Evolutionary conservation across 2,329 filamentous ascomycete species (phyloP).

Genomic region (Botrytis aclada): DNA sequence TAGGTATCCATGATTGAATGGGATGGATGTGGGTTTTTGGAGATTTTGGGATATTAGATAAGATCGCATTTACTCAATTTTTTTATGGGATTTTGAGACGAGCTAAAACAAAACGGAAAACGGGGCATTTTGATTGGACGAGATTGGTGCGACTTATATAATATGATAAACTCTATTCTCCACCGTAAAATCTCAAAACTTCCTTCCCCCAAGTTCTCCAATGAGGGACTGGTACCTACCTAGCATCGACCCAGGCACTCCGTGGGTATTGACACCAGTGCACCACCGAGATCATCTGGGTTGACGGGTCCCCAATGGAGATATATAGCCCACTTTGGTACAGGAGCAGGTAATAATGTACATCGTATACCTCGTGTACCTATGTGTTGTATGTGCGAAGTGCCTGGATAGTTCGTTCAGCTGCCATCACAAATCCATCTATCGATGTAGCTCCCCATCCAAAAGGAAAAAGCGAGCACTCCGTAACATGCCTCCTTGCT

Average conservation of each 20-base stretch:
- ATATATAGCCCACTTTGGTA: background rate
- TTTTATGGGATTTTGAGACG: constrained; percentile 2
- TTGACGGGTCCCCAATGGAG: background rate
- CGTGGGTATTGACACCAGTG: background rate
- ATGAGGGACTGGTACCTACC: background rate
- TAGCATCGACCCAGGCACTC: background rate
- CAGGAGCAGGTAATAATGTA: background rate
- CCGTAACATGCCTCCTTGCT: too few relatives aligned
- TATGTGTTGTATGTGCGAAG: background rate
- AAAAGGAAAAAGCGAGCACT: background rate
- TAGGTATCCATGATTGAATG: background rate
- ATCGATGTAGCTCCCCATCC: background rate
- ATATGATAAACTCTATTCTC: background rate
- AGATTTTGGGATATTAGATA: constrained; percentile 3
- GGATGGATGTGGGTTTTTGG: background rate
- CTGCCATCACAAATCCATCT: background rate
- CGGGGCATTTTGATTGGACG: background rate
- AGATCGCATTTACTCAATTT: background rate
- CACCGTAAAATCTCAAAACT: background rate
- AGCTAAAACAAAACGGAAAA: background rate
- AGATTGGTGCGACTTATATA: background rate
- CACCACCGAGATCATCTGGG: background rate
- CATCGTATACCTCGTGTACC: background rate
- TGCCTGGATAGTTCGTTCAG: background rate
- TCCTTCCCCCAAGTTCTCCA: background rate